These are phyloP conservation scores for Rhynchospora breviuscula DNA, from an alignment of 176 grass and related monocot genomes.

Conservation along the genomic window DNA sequence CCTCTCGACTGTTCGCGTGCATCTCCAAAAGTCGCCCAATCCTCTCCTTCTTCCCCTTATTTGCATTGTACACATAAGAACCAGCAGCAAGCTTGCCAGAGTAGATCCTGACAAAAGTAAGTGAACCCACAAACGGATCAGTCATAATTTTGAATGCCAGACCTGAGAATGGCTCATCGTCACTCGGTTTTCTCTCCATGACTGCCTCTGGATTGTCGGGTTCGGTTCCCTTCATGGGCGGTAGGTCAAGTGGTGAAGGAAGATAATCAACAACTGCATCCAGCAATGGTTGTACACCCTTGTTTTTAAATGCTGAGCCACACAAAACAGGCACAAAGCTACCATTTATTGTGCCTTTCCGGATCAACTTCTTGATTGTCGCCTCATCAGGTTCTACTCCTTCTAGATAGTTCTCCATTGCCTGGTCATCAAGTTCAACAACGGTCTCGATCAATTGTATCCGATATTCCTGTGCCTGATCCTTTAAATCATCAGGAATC, in stretches of 20 bases:
- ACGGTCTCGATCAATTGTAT: slow-evolving; percentile 75
- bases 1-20: slow-evolving; percentile 98
- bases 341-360: slow-evolving; percentile 70
- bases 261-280: slow-evolving; percentile 97
- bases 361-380: slow-evolving; percentile 80
- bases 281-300: slow-evolving; percentile 91
- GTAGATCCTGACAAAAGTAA: slow-evolving; percentile 95
- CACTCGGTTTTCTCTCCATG: slow-evolving; percentile 55
- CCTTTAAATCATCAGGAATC: slow-evolving; percentile 76
- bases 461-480: slow-evolving; percentile 66
- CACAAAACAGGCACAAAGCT: slow-evolving; percentile 93
- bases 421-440: slow-evolving; percentile 80
- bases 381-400: slow-evolving; percentile 75
- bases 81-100: slow-evolving; percentile 74
- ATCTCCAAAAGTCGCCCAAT: slow-evolving; percentile 92
- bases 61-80: slow-evolving; percentile 93
- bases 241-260: slow-evolving; percentile 78
- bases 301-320: slow-evolving; percentile 98
- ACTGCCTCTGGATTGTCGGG: slow-evolving; percentile 63
- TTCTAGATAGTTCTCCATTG: slow-evolving; percentile 88
- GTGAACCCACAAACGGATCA: slow-evolving; percentile 86
- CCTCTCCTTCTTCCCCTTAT: slow-evolving; percentile 96
- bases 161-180: slow-evolving; percentile 86
- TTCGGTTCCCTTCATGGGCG: slow-evolving; percentile 87
- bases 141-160: slow-evolving; percentile 99